Percentiles rank a stretch among this genome's conserved stretches.
phyloP scores from a whole-genome alignment of 352 stramenopile species.

The Globisporangium parvum region DNA sequence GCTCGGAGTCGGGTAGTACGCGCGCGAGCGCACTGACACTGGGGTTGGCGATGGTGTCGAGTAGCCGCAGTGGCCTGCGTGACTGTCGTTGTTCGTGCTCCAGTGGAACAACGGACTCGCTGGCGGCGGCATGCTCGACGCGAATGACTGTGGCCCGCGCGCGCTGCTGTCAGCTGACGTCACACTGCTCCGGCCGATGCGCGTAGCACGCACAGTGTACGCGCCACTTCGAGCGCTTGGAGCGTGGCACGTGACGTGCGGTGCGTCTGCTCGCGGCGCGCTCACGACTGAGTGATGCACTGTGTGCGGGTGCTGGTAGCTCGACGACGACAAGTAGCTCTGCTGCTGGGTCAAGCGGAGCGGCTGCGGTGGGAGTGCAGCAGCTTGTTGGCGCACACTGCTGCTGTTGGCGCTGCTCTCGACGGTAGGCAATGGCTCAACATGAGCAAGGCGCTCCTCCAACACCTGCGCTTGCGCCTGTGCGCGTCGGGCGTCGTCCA shows the following conservation, averaged over 20 bases:
- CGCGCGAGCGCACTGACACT: too few relatives aligned
- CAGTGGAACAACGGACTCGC: conserved; percentile 2
- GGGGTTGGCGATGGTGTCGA: background rate
- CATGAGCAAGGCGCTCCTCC: background rate
- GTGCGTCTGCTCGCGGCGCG: background rate
- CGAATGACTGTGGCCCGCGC: background rate
- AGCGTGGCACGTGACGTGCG: conserved; percentile 1
- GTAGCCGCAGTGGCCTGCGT: background rate
- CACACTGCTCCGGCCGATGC: background rate
- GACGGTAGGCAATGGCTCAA: background rate
- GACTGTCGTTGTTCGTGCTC: background rate
- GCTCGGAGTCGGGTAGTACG: background rate
- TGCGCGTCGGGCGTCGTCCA: background rate
- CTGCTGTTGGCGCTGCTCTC: background rate
- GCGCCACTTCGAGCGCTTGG: background rate
- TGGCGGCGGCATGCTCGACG: background rate
- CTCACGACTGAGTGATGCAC: background rate
- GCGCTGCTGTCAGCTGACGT: background rate
- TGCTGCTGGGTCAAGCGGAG: background rate
- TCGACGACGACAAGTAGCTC: background rate
- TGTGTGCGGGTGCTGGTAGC: background rate
- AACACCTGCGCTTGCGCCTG: background rate
- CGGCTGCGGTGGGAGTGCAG: background rate
- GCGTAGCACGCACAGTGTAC: background rate
- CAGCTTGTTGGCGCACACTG: background rate